A percentile compares a stretch with the other conserved stretches of the same genome.
Conservation (phyloP, 1,284 basidiomycete genomes). For the Leccinum pallidistipes region DNA sequence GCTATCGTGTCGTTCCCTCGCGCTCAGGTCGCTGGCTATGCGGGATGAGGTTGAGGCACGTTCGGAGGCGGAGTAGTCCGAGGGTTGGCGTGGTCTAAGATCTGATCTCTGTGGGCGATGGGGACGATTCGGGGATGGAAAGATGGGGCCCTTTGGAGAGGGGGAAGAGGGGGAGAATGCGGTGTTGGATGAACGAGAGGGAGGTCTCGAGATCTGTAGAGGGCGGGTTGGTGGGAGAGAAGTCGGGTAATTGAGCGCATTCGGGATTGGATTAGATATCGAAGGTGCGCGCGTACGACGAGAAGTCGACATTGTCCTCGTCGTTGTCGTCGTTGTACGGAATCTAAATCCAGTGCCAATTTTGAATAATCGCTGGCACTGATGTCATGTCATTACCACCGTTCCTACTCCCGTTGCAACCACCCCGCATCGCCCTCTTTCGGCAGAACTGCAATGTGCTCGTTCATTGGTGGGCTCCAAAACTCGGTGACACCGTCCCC, state of each 20-base stretch:
- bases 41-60: conserved; percentile 39
- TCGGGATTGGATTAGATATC: conserved; percentile 27
- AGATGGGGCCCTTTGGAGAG: conserved; percentile 37
- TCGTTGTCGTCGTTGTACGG: conserved; percentile 7
- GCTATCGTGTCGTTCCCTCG: conserved; percentile 35
- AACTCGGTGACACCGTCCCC: conserved; percentile 29
- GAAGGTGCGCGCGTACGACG: conserved; percentile 30
- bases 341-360: conserved; percentile 8
- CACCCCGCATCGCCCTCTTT: conserved; percentile 39
- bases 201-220: conserved; percentile 38
- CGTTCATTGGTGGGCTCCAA: conserved; percentile 54
- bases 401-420: conserved; percentile 33
- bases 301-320: conserved; percentile 24
- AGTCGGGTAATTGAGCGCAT: conserved; percentile 28
- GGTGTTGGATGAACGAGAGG: conserved; percentile 44
- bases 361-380: background rate
- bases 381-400: conserved; percentile 32
- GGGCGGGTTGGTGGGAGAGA: conserved; percentile 28
- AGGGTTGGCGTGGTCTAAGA: conserved; percentile 43
- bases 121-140: conserved; percentile 46
- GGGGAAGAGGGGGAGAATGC: conserved; percentile 32
- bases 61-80: conserved; percentile 47
- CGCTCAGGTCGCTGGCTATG: conserved; percentile 31
- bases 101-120: conserved; percentile 60
- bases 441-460: conserved; percentile 41